Evolutionary conservation across 2,329 filamentous ascomycete species (phyloP).

Genomic region (Trichophyton verrucosum): DNA sequence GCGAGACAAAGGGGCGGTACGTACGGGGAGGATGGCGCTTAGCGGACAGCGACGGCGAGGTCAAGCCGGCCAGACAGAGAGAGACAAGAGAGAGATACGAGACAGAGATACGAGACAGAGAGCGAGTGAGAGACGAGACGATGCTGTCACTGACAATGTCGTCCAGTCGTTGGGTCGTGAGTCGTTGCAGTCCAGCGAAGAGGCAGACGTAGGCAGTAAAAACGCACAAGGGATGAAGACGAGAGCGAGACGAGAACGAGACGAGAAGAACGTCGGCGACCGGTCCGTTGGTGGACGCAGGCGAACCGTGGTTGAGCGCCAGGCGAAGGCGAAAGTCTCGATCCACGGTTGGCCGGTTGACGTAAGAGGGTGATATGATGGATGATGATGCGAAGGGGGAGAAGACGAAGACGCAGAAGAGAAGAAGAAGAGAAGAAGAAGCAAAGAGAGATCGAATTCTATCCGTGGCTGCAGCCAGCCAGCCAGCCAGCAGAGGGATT

Average conservation of each 20-base stretch:
- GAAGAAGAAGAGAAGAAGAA: background rate
- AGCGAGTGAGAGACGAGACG: background rate
- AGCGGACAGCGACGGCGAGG: too few relatives aligned
- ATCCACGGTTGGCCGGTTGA: background rate
- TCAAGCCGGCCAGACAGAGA: background rate
- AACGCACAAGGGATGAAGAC: too few relatives aligned
- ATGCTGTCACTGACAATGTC: background rate
- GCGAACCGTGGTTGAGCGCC: background rate
- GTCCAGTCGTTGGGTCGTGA: too few relatives aligned
- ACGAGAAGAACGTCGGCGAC: background rate
- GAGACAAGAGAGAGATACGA: background rate
- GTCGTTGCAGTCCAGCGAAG: too few relatives aligned
- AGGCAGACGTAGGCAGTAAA: too few relatives aligned
- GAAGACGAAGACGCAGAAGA: background rate
- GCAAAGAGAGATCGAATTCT: background rate
- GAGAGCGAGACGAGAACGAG: background rate
- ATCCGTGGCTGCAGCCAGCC: background rate
- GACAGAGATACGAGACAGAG: background rate
- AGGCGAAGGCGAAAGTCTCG: background rate
- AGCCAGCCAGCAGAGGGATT: background rate
- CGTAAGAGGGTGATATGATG: background rate
- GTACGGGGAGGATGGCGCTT: background rate
- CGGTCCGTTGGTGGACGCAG: background rate
- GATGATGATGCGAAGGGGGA: background rate
- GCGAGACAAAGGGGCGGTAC: background rate